Base-by-base conservation (phyloP, 352 stramenopile genomes). In the Stramenopiles sp. region DNA sequence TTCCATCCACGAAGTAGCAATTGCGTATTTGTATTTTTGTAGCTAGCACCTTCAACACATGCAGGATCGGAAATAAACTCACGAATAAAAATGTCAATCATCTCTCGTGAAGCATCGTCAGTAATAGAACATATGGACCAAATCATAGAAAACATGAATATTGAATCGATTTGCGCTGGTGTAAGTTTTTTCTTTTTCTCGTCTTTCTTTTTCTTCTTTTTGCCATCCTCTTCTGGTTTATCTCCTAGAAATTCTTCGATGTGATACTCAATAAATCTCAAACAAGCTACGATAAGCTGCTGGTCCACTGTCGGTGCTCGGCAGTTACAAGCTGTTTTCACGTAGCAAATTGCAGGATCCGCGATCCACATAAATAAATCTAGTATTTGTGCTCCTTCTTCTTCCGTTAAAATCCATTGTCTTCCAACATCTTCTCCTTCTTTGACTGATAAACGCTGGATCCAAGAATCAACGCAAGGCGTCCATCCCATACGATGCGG, bases 341-440 rank as follows among this genome's bases (percentile, higher is more conserved):
- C 89, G 79, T 96, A 97, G 80, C 93, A 96, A 13, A 95, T 85
- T 80, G 93, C 86, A 0, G 92, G 88, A 0, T 91, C 90, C 74
- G 96, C 90, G 53, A 96, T 85, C 89, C 91, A 96, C 13, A 90
- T 86, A 81, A 95, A 94, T 0, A 92, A 86, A 33, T 90, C 87
- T 20, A 90, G 81, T 0, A 94, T 81, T 79, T 88, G 88, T 31
- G 82, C 82, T 0, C 65, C 74, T 23, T 90, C 83, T 0, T 81
- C 74, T 0, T 76, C 80, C 80, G 65, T 32, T 80, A 78, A 7
- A 81, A 63, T 77, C 79, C 79, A 80, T 7, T 38, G 0, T 1
- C 27, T 20, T 0, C 38, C 20, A 6, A 38, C 30, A 27, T 32
- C 30, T 20, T n/a, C 73, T 29, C 0, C 38, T 29, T 20, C 20